Conservation (phyloP, 208 protist species). For the Trypanosoma boissoni region DNA sequence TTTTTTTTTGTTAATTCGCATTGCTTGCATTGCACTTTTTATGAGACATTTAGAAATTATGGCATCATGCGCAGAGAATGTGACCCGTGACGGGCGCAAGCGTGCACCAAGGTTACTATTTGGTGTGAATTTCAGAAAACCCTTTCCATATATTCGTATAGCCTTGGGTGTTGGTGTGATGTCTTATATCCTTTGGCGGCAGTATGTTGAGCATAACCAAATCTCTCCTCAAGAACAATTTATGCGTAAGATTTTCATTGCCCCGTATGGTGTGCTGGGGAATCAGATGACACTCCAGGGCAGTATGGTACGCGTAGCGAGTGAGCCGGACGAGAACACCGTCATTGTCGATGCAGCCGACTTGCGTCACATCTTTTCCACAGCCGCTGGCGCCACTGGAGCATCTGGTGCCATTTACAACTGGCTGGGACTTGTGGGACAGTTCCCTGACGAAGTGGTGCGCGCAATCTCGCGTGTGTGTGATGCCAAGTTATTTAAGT, state of each 20-base stretch:
- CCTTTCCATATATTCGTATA: slow-evolving; percentile 71
- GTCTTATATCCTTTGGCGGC: slow-evolving; percentile 39
- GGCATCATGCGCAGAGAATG: slow-evolving; percentile 37
- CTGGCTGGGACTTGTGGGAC: slow-evolving; percentile 63
- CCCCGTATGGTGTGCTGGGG: slow-evolving; percentile 83
- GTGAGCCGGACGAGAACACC: slow-evolving; percentile 53
- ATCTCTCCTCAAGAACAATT: slow-evolving; percentile 71
- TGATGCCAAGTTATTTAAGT: slow-evolving; percentile 71
- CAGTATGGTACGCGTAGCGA: slow-evolving; percentile 42
- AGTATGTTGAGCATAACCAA: slow-evolving; percentile 30
- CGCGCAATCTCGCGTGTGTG: slow-evolving; percentile 63
- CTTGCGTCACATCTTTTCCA: slow-evolving; percentile 61
- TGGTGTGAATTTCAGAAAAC: slow-evolving; percentile 52
- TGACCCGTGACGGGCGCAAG: slow-evolving; percentile 70
- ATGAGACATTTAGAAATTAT: no score
- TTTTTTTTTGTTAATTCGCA: background rate
- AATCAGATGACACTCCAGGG: slow-evolving; percentile 75
- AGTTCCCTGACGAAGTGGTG: slow-evolving; percentile 68
- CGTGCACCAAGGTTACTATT: slow-evolving; percentile 74
- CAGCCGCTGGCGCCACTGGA: slow-evolving; percentile 45
- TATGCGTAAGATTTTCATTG: slow-evolving; percentile 65
- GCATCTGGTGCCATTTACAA: slow-evolving; percentile 86
- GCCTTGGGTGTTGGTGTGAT: slow-evolving; percentile 45
- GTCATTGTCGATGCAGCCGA: slow-evolving; percentile 74
- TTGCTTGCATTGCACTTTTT: no score